Base-by-base conservation (phyloP, 2,329 filamentous ascomycete species). In the Madurella fahalii region DNA sequence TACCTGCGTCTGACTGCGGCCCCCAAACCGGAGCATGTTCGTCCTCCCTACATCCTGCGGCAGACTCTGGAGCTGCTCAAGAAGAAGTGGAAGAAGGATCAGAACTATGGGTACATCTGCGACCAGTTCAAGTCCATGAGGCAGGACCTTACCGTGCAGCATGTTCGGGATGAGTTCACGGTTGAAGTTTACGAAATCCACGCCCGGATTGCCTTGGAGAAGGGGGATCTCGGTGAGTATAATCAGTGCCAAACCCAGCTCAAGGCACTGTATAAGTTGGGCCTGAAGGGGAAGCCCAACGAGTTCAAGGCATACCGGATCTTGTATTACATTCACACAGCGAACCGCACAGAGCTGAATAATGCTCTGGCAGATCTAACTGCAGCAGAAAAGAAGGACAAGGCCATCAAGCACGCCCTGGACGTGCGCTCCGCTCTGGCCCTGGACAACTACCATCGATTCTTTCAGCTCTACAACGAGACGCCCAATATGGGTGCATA, bases 171-270 rank as follows among this genome's bases (percentile, higher is more conserved):
- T 72, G 89, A 95, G 50, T 97, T 99, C 70, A 97, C 94, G 25
- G 92, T 97, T 61, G 87, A 83, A 59, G 94, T 96, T 46, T 99
- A 99, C 74, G 94, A 99, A 76, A 95, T 93, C 58, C 94, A 99
- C 75, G 94, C 93, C 61, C 87, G 94, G 58, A 97, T 99, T 74
- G 94, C 94, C 63, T 80, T 99, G 73, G 93, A 99, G 75, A 96
- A 95, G 82, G 91, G 89, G 75, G 94, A 99, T 79, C 84, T 97
- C 78, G 93, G 94, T 99, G 94, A 99, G 94, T 99, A 99, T 94
- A 99, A 99, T 79, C 94, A 99, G 82, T 99, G 94, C 75, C 94
- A 99, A 79, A 97, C 94, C 67, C 94, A 99, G 77, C 80, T 99
- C 69, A 90, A 90, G 73, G 90, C 88, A 62, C 78, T 99, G 67